Evolutionary conservation across 495 filamentous ascomycete species (phyloP).

Genomic region (Tetracladium marchalianum): DNA sequence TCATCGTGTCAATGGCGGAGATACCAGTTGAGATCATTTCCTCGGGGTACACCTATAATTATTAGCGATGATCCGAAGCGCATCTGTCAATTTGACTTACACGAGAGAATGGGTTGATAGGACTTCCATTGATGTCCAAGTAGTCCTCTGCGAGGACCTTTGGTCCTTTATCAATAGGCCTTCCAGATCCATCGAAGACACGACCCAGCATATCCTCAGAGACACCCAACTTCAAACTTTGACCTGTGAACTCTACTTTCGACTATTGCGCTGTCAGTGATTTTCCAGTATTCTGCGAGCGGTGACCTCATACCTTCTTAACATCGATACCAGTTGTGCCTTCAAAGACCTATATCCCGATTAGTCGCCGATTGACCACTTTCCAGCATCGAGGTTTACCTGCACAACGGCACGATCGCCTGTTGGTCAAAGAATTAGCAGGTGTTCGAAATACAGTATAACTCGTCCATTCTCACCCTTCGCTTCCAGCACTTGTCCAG

Average conservation of each 20-base stretch:
- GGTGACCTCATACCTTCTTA: constrained; percentile 62
- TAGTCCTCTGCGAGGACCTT: constrained; percentile 98
- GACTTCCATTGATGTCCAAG: constrained; percentile 97
- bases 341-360: constrained; percentile 73
- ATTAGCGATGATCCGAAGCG: constrained; percentile 11
- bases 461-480: constrained; percentile 52
- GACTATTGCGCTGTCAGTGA: constrained; percentile 44
- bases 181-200: constrained; percentile 96
- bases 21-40: constrained; percentile 99
- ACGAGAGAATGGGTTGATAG: constrained; percentile 96
- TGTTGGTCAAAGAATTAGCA: constrained; percentile 23
- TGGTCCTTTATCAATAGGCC: constrained; percentile 96
- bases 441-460: background rate
- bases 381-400: constrained; percentile 35
- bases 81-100: constrained; percentile 38
- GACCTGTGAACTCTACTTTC: constrained; percentile 91
- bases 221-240: constrained; percentile 95
- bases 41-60: constrained; percentile 79
- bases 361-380: background rate
- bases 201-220: constrained; percentile 99
- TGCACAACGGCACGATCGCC: constrained; percentile 89
- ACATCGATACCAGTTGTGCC: constrained; percentile 96
- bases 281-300: background rate
- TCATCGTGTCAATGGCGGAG: constrained; percentile 99
- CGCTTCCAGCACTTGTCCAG: constrained; percentile 94